A percentile compares a stretch with the other conserved stretches of the same genome.
These are phyloP conservation scores for Salvia miltiorrhiza DNA, from an alignment of 257 asterid species.

Conservation along the genomic window DNA sequence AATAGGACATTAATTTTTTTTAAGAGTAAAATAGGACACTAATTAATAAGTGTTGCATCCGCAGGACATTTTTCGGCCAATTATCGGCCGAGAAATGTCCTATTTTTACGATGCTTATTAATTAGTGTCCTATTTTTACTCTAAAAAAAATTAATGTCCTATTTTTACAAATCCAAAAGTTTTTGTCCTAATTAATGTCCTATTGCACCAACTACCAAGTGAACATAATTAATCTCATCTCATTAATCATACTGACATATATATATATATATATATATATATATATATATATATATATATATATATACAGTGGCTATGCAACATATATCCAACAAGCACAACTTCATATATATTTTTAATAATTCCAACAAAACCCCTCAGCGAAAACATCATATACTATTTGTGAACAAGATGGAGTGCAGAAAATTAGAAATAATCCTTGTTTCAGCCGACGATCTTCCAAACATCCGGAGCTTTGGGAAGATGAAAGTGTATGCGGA, in stretches of 20 bases:
- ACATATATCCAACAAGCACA: not conserved
- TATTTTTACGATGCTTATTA: too few species aligned
- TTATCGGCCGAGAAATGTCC: too few species aligned
- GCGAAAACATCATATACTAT: not conserved
- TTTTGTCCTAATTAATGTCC: too few species aligned
- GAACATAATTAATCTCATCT: not conserved
- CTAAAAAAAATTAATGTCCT: too few species aligned
- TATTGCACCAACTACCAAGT: not conserved
- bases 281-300: too few species aligned
- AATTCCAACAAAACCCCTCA: not conserved
- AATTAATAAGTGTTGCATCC: too few species aligned
- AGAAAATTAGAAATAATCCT: slow-evolving; percentile 1
- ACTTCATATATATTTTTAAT: not conserved
- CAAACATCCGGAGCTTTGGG: not conserved
- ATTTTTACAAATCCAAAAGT: too few species aligned
- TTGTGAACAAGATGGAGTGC: not conserved
- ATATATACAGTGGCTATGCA: not conserved
- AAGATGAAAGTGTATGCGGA: slow-evolving; percentile 7
- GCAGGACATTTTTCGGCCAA: too few species aligned
- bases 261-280: too few species aligned
- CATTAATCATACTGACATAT: not conserved
- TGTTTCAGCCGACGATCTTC: slow-evolving; percentile 17
- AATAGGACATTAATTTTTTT: too few species aligned
- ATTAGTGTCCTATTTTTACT: too few species aligned
- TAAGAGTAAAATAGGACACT: too few species aligned